Evolutionary conservation across 768 basidiomycete species (phyloP), one percentile per base, ranked within the genome.

Genomic region (Mycena chlorophos): DNA sequence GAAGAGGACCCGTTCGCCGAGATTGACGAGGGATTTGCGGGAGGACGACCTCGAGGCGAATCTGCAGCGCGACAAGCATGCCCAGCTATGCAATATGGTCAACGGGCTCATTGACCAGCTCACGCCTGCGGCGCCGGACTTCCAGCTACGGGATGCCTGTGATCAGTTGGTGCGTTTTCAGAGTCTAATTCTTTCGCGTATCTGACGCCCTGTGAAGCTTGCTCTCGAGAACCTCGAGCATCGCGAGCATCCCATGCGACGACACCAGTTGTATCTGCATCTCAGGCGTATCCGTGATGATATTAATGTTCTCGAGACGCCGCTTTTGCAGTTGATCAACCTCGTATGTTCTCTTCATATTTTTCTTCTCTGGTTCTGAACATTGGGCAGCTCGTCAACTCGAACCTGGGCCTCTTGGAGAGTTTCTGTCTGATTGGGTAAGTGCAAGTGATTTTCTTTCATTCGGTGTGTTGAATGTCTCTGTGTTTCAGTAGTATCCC

Each of bases 1-100:
- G 94, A 96, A 50, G 91, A 94, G 51, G 94, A 99, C 75, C 96
- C 97, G 1, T 99, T 99, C 63, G 94, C 96, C 2, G 92, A 94
- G 90, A 95, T 96, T 55, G 94, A 97, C 64, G 94, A 95, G 75
- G 91, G 89, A 5, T 95, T 94, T 62, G 87, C 85, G 1, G n/a
- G 92, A 95, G 61, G 90, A 93, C 58, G 94, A 96, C 66, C 77
- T 97, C 1, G 94, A 97, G 65, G 83, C 94, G 1, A 96, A 96
- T 63, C 77, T 98, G 19, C 85, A 92, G 58, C 84, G 97, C 27
- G 97, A 99, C 74, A 96, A 97, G 74, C 80, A 92, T 62, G 95
- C 97, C 1, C 82, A 94, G 20, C 74, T 98, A 31, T 92, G 85
- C 66, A 87, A 83, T 51, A 80, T 80, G 34, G 89, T 97, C 52